These are phyloP conservation scores for Sclerotinia sclerotiorum DNA, from an alignment of 2,329 filamentous ascomycete species.

Conservation along the genomic window DNA sequence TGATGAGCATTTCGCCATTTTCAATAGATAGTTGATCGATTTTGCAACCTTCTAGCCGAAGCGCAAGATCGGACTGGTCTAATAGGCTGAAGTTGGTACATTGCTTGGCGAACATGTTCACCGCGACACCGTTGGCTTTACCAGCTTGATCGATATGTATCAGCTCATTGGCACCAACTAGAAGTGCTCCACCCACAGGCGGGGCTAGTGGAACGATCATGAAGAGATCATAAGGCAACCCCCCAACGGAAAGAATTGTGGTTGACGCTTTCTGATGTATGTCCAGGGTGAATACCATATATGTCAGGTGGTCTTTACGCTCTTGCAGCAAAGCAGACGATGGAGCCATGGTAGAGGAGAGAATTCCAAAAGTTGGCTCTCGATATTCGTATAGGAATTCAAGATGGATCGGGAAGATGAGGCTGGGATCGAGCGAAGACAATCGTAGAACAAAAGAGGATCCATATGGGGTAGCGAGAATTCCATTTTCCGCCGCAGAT, in stretches of 20 bases:
- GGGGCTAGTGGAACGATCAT: constrained; percentile 78
- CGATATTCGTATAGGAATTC: constrained; percentile 95
- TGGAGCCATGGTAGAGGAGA: constrained; percentile 73
- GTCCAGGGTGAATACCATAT: constrained; percentile 94
- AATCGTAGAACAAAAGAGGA: constrained; percentile 92
- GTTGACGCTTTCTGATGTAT: constrained; percentile 92
- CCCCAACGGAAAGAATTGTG: constrained; percentile 80
- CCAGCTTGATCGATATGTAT: constrained; percentile 96
- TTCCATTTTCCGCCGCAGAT: constrained; percentile 33
- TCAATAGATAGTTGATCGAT: constrained; percentile 75
- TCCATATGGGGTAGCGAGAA: constrained; percentile 68
- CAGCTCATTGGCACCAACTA: constrained; percentile 85
- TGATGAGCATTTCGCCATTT: constrained; percentile 79
- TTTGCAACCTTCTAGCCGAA: constrained; percentile 78
- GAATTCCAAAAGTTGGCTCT: constrained; percentile 93
- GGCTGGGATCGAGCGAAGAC: constrained; percentile 79
- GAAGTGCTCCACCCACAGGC: constrained; percentile 83
- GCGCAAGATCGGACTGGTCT: constrained; percentile 78
- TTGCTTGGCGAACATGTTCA: constrained; percentile 85
- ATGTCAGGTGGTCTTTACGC: constrained; percentile 81
- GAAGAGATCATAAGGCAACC: constrained; percentile 83
- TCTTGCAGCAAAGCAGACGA: constrained; percentile 73
- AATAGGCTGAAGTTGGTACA: constrained; percentile 79
- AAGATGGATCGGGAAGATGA: constrained; percentile 87
- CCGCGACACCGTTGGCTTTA: constrained; percentile 86